These are phyloP conservation scores for Saccharomyces hybrid DNA, from an alignment of 1,139 yeast species.

Conservation along the genomic window DNA sequence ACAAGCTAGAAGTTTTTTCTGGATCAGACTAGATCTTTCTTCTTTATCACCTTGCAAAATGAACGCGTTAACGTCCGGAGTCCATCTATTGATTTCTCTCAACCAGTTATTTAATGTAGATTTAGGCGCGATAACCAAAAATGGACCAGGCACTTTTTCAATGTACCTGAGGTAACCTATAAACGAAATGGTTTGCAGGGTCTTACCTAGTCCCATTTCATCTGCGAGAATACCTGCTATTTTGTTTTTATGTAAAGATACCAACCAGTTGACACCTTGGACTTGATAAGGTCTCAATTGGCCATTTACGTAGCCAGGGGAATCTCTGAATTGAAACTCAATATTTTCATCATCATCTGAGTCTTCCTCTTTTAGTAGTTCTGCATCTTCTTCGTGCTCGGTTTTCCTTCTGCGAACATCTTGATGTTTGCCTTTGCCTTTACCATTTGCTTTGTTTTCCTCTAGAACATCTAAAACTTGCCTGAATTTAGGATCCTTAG, in stretches of 20 bases:
- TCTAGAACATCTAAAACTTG: constrained; percentile 50
- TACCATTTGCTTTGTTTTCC: constrained; percentile 24
- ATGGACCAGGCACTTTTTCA: constrained; percentile 80
- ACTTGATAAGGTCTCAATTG: constrained; percentile 72
- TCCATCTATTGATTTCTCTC: constrained; percentile 89
- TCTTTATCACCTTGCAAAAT: constrained; percentile 86
- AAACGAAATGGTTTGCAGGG: constrained; percentile 86
- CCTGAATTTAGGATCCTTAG: constrained; percentile 62
- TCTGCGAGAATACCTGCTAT: constrained; percentile 91
- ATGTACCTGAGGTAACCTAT: constrained; percentile 78
- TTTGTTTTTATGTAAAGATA: constrained; percentile 70
- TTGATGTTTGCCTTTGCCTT: constrained; percentile 26
- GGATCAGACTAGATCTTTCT: constrained; percentile 54
- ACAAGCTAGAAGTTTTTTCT: constrained; percentile 52
- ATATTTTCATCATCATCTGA: constrained; percentile 36
- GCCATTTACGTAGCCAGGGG: constrained; percentile 70
- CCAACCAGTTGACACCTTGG: constrained; percentile 90
- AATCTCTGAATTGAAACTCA: constrained; percentile 26
- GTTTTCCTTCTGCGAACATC: constrained; percentile 49
- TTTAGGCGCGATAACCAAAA: constrained; percentile 86
- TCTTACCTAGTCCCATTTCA: constrained; percentile 97
- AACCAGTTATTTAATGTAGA: constrained; percentile 94
- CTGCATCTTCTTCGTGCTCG: constrained; percentile 90
- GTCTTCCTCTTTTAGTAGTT: constrained; percentile 70
- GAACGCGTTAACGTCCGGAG: constrained; percentile 82